Base-by-base conservation (phyloP, 371 early-diverging fungal species). In the Apophysomyces trapeziformis region DNA sequence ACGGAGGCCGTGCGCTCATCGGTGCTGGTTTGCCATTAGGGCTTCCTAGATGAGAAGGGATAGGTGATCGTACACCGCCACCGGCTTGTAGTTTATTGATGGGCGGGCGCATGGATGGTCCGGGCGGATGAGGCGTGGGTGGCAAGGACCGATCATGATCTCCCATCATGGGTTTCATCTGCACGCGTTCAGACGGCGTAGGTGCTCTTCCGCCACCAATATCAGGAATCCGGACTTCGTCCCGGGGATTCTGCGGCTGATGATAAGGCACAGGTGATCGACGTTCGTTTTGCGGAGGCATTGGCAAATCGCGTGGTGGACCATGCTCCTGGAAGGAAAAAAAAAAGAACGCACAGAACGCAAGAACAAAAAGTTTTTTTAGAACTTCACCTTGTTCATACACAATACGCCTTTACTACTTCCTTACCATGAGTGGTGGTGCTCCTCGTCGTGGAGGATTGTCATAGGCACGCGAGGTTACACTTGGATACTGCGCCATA, bases 181-280 rank as follows among this genome's bases (percentile, higher is more conserved):
- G 64, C 7, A 69, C 66, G 47, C 74, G 69, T 16, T 77, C 77
- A 26, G 69, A 69, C 2, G 77, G 77, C 7, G 72, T 69, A 35
- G 74, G 74, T 12, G 73, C 77, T 38, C 71, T 66, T 38, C 77
- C 73, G 47, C 71, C 71, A 16, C 77, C 71, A 62, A 81, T 81
- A 64, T 74, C 72, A 43, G 74, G 74, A 46, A 75, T 73, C 41
- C 74, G 71, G 12, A 74, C 72, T 50, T 78, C 75, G 16, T 63
- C 58, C 58, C 54, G 63, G 26, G 18, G 18, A 36, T 61, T 13
- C 21, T 47, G 67, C 13, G 63, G 61, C 14, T 62, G 58, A 7
- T 66, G 13, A 43, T 68, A 65, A 9, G 66, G 71, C 18, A 65
- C 65, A 47, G 75, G 74, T 21, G 74, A 70, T 11, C 64, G 66